A percentile compares a stretch with the other conserved stretches of the same genome.
Evolutionary conservation across 23 red algal genomes (phyloP).

Genomic region (Cyanidiococcus yangmingshanensis): DNA sequence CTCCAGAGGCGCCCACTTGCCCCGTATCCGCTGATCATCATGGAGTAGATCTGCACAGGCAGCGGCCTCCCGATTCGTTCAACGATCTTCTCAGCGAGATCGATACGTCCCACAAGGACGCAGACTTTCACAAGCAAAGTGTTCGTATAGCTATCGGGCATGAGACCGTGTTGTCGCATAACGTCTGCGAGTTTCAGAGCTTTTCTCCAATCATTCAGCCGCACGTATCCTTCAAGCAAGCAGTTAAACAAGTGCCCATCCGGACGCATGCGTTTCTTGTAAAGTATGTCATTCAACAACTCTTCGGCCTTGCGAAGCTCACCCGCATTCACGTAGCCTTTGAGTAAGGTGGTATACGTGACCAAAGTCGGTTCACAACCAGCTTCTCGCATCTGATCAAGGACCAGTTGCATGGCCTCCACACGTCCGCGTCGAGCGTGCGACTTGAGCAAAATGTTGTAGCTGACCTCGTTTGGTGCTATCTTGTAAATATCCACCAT

Average conservation of each 20-base stretch:
- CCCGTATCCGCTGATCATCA: slow-evolving; percentile 21
- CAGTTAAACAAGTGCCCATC: slow-evolving; percentile 4
- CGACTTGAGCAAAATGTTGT: slow-evolving; percentile 13
- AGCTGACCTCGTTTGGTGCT: slow-evolving; percentile 14
- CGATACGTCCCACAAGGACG: neutral
- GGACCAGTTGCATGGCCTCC: slow-evolving; percentile 8
- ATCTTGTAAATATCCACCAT: neutral
- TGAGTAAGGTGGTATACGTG: slow-evolving; percentile 7
- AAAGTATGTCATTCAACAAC: neutral
- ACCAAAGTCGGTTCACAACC: neutral
- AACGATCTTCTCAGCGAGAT: neutral
- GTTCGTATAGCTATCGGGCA: slow-evolving; percentile 4
- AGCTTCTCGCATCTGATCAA: neutral
- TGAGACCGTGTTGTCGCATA: neutral
- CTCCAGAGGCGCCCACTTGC: slow-evolving; percentile 3
- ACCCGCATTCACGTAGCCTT: neutral
- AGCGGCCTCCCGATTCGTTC: neutral
- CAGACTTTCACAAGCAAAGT: slow-evolving; percentile 12
- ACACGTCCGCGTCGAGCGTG: neutral
- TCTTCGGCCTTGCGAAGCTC: neutral
- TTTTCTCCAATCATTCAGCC: neutral
- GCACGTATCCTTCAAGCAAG: slow-evolving; percentile 1
- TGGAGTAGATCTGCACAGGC: slow-evolving; percentile 2
- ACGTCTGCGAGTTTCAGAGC: neutral
- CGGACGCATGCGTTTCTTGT: neutral